Base-by-base conservation (phyloP, 1,139 yeast genomes). In the Hansenula anomala region DNA sequence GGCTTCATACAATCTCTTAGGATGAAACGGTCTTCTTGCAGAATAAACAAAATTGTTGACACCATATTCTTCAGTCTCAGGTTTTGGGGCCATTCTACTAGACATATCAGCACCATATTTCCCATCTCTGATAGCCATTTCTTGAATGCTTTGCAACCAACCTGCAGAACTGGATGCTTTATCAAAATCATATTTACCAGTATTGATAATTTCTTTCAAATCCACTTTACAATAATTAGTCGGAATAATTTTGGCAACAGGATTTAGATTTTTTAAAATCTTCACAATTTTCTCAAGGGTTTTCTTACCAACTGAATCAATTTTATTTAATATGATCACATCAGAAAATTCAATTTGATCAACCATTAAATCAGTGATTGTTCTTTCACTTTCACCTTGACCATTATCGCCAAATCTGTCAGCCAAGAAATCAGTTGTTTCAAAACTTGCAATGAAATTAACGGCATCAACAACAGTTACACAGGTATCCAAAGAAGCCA, bases 311-410 rank as follows among this genome's bases (percentile, higher is more conserved):
- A 67, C 55, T 9, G 54, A 39, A 6, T 59, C 54, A 2, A 59
- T 47, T 44, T 70, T 70, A 49, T 70, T 70, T 32, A 69, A 48
- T 30, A 70, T 56, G 18, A 70, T 57, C 13, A 69, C 67, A 43
- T 70, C 70, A 1, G 73, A 56, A 46, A 70, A 69, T 42, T 70
- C 75, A 23, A 70, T 65, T 47, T 70, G 75, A 41, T 70, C 74
- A 3, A 69, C 62, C 61, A 70, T 56, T 34, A 70, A 51, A 44
- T 69, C 74, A 1, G 73, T 64, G 16, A 69, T 68, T 3, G 72
- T 69, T 33, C 73, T 56, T 36, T 68, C 71, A 14, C 52, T 54
- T 42, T 69, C 71, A 28, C 61, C 63, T 42, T 59, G 66, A 2
- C 67, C 69, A 31, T 56, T 59, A 22, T 61, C 54, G 4, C 69